These are phyloP conservation scores for Hemisphaericaspora subhashii DNA, from an alignment of 1,139 yeast species.

Conservation along the genomic window DNA sequence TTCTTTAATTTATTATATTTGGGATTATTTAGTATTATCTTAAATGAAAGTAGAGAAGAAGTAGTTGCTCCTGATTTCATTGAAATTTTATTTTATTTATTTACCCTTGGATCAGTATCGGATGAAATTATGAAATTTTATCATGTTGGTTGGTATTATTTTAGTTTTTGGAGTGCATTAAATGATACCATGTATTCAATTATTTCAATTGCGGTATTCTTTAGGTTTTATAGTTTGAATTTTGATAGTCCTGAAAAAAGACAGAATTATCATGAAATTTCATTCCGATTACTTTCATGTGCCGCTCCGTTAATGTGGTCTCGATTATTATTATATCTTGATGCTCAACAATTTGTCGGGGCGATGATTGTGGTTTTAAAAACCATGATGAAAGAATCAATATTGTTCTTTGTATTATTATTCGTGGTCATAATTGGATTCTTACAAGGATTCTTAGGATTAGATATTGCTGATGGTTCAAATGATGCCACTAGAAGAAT, in stretches of 20 bases:
- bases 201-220: constrained; percentile 51
- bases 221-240: constrained; percentile 55
- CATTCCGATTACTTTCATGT: constrained; percentile 72
- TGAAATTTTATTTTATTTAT: constrained; percentile 62
- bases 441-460: constrained; percentile 81
- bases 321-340: constrained; percentile 70
- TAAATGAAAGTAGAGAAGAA: constrained; percentile 48
- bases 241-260: constrained; percentile 25
- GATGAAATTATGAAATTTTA: constrained; percentile 73
- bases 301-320: constrained; percentile 91
- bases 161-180: constrained; percentile 80
- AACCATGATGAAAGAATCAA: constrained; percentile 83
- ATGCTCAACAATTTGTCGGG: constrained; percentile 81
- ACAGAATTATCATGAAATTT: constrained; percentile 56
- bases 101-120: constrained; percentile 62
- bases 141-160: constrained; percentile 70
- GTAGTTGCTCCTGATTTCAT: constrained; percentile 34
- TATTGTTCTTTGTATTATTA: constrained; percentile 74
- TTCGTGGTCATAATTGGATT: constrained; percentile 75
- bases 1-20: constrained; percentile 66
- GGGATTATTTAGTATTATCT: constrained; percentile 59
- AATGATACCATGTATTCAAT: constrained; percentile 68
- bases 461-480: constrained; percentile 85
- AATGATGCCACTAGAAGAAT: constrained; percentile 71
- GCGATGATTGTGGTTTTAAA: constrained; percentile 85